A percentile compares a stretch with the other conserved stretches of the same genome.
These are phyloP conservation scores for Alternaria conjuncta DNA, from an alignment of 2,329 filamentous ascomycete genomes.

Conservation along the genomic window DNA sequence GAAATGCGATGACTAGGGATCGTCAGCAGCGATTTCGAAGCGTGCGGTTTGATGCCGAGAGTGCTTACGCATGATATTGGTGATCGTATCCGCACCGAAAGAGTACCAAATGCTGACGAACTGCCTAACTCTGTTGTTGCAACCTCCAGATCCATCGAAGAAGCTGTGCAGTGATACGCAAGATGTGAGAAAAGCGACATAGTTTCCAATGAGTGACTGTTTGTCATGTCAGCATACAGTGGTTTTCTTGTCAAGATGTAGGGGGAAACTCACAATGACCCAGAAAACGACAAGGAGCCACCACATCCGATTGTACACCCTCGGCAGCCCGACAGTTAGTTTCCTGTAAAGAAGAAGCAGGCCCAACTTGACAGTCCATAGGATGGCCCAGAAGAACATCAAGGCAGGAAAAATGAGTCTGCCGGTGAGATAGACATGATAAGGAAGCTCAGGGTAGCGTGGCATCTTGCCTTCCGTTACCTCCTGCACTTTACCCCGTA, in stretches of 20 bases:
- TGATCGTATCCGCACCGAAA: neutral
- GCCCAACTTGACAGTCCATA: slow-evolving; percentile 9
- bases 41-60: neutral
- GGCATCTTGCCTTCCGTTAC: neutral
- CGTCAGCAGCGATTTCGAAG: neutral
- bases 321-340: neutral
- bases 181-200: neutral
- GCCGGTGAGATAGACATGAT: neutral
- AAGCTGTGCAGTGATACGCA: neutral
- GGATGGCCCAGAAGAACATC: slow-evolving; percentile 1
- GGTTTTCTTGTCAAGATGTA: neutral
- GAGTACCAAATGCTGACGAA: slow-evolving; percentile 7
- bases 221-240: neutral
- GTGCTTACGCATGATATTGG: slow-evolving; percentile 4
- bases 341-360: slow-evolving; percentile 7
- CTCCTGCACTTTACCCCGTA: neutral
- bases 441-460: neutral
- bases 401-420: neutral
- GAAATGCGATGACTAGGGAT: slow-evolving; percentile 5
- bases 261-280: neutral
- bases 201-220: neutral
- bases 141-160: neutral
- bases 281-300: slow-evolving; percentile 3
- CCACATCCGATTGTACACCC: neutral
- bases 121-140: neutral